These are phyloP conservation scores for Fusarium nisikadoi DNA, from an alignment of 2,329 filamentous ascomycete genomes.

Conservation along the genomic window DNA sequence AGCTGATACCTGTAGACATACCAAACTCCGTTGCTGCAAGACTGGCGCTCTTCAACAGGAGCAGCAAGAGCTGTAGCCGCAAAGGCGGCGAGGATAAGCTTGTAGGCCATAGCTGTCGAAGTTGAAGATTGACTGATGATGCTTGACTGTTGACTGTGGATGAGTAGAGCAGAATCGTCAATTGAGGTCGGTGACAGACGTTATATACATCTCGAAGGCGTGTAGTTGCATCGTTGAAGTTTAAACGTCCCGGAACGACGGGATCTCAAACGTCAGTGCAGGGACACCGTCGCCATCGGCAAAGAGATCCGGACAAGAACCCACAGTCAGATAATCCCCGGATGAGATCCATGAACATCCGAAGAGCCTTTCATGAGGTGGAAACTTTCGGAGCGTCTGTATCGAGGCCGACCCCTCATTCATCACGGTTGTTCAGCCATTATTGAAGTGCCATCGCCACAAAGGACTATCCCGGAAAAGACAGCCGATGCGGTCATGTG, in stretches of 20 bases:
- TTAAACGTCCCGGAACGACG: constrained; percentile 21
- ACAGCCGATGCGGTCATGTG: constrained; percentile 8
- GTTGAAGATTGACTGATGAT: neutral
- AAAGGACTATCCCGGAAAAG: neutral
- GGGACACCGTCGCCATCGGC: neutral
- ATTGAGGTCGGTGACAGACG: neutral
- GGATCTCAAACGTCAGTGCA: constrained; percentile 10
- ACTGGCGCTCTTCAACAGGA: constrained; percentile 51
- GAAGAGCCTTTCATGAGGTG: neutral
- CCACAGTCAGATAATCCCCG: neutral
- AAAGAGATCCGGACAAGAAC: neutral
- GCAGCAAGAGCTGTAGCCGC: constrained; percentile 50
- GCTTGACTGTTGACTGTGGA: constrained; percentile 4
- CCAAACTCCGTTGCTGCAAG: constrained; percentile 36
- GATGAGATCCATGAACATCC: constrained; percentile 2
- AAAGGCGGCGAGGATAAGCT: constrained; percentile 35
- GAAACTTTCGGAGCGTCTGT: constrained; percentile 19
- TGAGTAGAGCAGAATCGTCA: neutral
- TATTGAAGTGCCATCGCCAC: neutral
- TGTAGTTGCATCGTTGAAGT: neutral
- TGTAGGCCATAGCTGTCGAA: constrained; percentile 23
- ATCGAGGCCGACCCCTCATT: constrained; percentile 3
- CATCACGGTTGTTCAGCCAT: neutral
- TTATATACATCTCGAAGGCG: constrained; percentile 12
- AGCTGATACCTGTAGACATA: neutral